Conservation (phyloP, 2,329 filamentous ascomycete genomes). For the Pseudocercospora macadamiae region DNA sequence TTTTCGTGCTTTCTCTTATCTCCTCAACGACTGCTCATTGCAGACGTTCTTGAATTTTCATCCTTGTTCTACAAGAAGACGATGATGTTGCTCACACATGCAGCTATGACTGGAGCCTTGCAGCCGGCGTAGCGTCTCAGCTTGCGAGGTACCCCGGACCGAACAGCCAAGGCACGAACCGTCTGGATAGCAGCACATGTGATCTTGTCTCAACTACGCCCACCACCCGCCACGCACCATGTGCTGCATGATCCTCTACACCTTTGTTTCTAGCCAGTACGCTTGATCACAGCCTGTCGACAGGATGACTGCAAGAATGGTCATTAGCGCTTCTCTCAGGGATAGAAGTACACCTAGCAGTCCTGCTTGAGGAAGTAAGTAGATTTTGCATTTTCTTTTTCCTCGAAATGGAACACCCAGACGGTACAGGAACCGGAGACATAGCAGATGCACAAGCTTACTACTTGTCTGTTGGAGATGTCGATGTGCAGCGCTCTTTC, state of each 20-base stretch:
- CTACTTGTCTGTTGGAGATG: slow-evolving; percentile 23
- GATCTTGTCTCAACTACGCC: slow-evolving; percentile 4
- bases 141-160: neutral
- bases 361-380: neutral
- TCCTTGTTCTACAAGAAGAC: neutral
- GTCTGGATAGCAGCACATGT: too few species aligned
- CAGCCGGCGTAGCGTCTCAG: slow-evolving; percentile 5
- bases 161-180: too few species aligned
- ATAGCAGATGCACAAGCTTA: slow-evolving; percentile 22
- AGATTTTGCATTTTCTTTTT: neutral
- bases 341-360: slow-evolving; percentile 8
- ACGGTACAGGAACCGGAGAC: slow-evolving; percentile 7
- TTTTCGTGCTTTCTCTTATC: neutral
- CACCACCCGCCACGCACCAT: slow-evolving; percentile 3
- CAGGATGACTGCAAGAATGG: slow-evolving; percentile 11
- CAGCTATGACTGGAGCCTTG: slow-evolving; percentile 10
- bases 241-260: slow-evolving; percentile 1
- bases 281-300: slow-evolving; percentile 2
- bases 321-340: slow-evolving; percentile 8
- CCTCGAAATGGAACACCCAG: slow-evolving; percentile 16
- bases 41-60: neutral
- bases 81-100: neutral
- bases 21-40: too few species aligned
- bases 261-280: slow-evolving; percentile 7
- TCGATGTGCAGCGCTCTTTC: slow-evolving; percentile 42